Evolutionary conservation across 345 rosid species (phyloP), one percentile per base, ranked within the genome.

Genomic region (Cardamine occulta): DNA sequence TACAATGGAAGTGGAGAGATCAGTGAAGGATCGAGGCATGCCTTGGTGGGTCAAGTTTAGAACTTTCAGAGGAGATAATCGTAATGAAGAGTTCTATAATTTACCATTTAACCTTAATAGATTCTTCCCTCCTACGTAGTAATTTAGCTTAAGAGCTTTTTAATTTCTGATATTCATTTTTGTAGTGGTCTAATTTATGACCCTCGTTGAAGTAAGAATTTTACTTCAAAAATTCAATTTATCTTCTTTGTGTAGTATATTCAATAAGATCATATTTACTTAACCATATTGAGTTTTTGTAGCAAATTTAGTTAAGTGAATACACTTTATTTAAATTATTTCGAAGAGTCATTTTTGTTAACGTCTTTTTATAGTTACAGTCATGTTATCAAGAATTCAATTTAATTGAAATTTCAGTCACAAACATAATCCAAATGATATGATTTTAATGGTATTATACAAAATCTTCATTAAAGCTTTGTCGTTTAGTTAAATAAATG

Each of bases 11-110:
- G 91, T 88, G 28, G 87, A 88, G 54, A 89, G 84, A n/a, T 89
- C 96, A 18, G 90, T 87, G 80, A 93, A 87, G 76, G 98, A 93
- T 7, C 65, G 99, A 57, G 99, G 99, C 24, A 93, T 96, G 98
- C 95, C 95, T 17, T 96, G 99, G 97, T 96, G 99, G 99, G 95
- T 81, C 6, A 93, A 86, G 81, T 93, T 93, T 83, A 81, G 98
- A 76, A 83, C 91, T 3, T 91, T 91, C 37, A 82, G 87, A 67
- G 99, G 99, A 54, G 99, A 96, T 83, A 87, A 88, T 70, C 85
- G 99, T 54, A 93, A 93, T 63, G 97, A 92, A 67, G 99, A 96
- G 66, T 96, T 96, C 84, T 96, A 93, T 82, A 91, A 88, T 2
- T 75, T 96, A 76, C 99, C 99, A 3, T 93, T 96, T 86, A 96